Evolutionary conservation across 1,139 yeast species (phyloP), one percentile per base, ranked within the genome.

Genomic region (Candida albicans): DNA sequence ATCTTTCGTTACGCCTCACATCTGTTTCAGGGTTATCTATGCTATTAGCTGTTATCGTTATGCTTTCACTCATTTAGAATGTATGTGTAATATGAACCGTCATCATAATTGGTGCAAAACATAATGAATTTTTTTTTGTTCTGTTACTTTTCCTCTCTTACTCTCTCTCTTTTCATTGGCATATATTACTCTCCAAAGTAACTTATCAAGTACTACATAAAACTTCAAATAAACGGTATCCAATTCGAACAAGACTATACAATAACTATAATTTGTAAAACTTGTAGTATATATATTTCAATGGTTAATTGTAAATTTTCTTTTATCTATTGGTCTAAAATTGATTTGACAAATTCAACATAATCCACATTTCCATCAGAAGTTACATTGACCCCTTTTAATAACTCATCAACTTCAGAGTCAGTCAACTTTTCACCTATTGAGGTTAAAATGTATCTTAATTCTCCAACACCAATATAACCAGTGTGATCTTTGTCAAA

Each of bases 401-500:
- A 79, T 59, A 93, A 79, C 66, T 95, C 99, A 58, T 93, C 97
- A 40, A 93, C 98, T 68, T 93, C 99, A 40, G 82, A 75, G 56
- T 91, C 96, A 22, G 84, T 70, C 57, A 93, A 76, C 68, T 91
- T 90, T 68, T 93, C 98, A 46, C 98, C 98, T 56, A 91, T 82
- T 10, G 96, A 85, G 22, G 97, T 91, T 64, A 93, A 76, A 63
- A 93, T 89, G 68, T 93, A 93, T 65, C 96, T 82, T 58, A 93
- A 79, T 68, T 95, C 98, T 47, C 99, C 99, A 37, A 93, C 96
- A 33, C 98, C 96, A 57, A 93, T 93, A 70, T 84, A 86, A 7
- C 99, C 99, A 15, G 97, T 86, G 53, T 86, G 82, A 53, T 90
- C 96, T 73, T 91, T 95, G 71, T 93, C 99, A 55, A 93, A 93